Evolutionary conservation across 192 early-diverging fungal species (phyloP), one percentile per base, ranked within the genome.

Genomic region (Dimargaris xerosporica): DNA sequence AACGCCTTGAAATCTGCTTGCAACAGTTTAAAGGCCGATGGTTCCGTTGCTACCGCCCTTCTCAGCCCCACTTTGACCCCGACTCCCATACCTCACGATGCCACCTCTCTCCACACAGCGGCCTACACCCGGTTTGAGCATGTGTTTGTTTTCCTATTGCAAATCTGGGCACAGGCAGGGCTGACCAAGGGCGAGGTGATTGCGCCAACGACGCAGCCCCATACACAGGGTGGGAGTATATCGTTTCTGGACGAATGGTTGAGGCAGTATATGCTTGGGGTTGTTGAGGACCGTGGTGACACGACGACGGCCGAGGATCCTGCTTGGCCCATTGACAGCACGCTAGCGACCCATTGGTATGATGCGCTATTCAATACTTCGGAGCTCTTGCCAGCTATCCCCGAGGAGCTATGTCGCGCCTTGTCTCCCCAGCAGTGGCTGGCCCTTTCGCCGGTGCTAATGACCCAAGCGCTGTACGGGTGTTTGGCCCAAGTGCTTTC

Each of bases 71-170:
- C 3, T 4, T 2, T 12, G 21, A 26, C 21, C 26, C 52, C 52
- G 25, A 53, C 52, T 5, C 2, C 26, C 19, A 48, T 4, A 4
- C 47, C 47, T 1, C 47, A 48, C 19, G 52, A 26, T 23, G 21
- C 12, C 26, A 26, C n/a, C 21, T 13, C 19, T 13, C n/a, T n/a
- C 11, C 15, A 30, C 39, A 25, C 42, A 5, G 3, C 58, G 39
- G 41, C 13, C 28, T 60, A 60, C n/a, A 21, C 43, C 43, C n/a
- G 42, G n/a, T 60, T 60, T 60, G 41, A 60, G n/a, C 30, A 43
- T n/a, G 17, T 60, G 17, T 34, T 60, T 21, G 43, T 44, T 44
- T 39, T 60, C n/a, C 41, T 60, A 12, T 28, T 60, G 23, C 58
- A 44, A 13, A 44, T 60, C 7, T 12, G 43, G 5, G 34, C 5